Conservation (phyloP, 495 filamentous ascomycete species). For the Xylaria acuta region DNA sequence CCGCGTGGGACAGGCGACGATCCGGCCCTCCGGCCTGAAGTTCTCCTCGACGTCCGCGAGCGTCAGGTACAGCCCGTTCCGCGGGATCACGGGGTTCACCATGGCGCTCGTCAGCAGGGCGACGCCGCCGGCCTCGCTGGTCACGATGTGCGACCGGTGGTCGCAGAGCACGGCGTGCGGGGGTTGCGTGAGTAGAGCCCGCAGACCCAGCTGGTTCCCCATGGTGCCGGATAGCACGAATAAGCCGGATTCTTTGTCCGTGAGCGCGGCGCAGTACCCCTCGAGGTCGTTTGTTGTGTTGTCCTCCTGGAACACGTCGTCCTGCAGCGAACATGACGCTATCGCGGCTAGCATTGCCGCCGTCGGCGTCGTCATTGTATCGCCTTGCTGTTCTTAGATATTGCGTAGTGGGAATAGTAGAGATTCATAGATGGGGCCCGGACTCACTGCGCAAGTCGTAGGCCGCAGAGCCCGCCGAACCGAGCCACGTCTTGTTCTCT, state of each 20-base stretch:
- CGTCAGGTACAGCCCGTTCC: constrained; percentile 74
- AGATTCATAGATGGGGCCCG: neutral
- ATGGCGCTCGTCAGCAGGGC: constrained; percentile 66
- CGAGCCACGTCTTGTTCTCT: constrained; percentile 38
- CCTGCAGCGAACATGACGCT: constrained; percentile 57
- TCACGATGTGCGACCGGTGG: constrained; percentile 60
- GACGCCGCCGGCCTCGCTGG: constrained; percentile 62
- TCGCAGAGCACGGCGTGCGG: constrained; percentile 65
- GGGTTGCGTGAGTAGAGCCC: constrained; percentile 61
- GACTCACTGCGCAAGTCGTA: constrained; percentile 50
- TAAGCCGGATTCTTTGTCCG: constrained; percentile 64
- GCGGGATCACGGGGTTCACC: constrained; percentile 62
- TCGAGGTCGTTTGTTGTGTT: constrained; percentile 69
- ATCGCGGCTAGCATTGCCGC: constrained; percentile 66
- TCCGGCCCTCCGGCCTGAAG: constrained; percentile 51
- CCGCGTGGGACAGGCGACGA: constrained; percentile 74
- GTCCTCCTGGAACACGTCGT: constrained; percentile 80
- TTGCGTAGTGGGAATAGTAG: neutral
- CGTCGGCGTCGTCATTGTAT: constrained; percentile 3
- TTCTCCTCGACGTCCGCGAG: constrained; percentile 72
- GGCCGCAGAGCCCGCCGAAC: constrained; percentile 47
- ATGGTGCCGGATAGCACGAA: constrained; percentile 82
- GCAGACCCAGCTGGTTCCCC: constrained; percentile 71
- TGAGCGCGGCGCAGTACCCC: constrained; percentile 63
- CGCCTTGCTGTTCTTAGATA: neutral